phyloP scores from a whole-genome alignment of 2,329 filamentous ascomycete species.

The Verticillium dahliae region DNA sequence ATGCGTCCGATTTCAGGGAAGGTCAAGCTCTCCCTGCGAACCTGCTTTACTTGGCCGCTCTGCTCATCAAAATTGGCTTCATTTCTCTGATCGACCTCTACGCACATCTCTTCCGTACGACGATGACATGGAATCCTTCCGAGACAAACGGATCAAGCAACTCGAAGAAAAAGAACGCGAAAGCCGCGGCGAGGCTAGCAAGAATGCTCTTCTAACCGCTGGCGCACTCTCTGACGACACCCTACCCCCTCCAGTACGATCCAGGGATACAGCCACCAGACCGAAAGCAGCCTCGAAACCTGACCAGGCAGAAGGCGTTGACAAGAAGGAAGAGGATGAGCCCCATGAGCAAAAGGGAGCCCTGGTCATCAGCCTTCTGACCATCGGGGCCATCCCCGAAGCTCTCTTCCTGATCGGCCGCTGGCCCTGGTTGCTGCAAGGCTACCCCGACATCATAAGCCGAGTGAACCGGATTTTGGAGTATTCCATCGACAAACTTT shows the following conservation, averaged over 20 bases:
- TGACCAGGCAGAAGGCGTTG: constrained; percentile 16
- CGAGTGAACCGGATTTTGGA: constrained; percentile 79
- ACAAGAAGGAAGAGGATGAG: constrained; percentile 43
- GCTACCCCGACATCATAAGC: constrained; percentile 73
- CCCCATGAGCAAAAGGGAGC: constrained; percentile 81
- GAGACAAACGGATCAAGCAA: constrained; percentile 64
- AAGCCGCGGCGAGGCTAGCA: constrained; percentile 61
- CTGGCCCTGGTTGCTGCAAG: constrained; percentile 87
- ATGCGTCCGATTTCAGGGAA: constrained; percentile 72
- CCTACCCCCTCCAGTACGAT: constrained; percentile 33
- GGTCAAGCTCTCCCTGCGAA: constrained; percentile 82
- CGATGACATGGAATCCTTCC: constrained; percentile 71
- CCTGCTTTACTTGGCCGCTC: constrained; percentile 81
- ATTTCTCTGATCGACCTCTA: constrained; percentile 89
- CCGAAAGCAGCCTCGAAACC: constrained; percentile 45
- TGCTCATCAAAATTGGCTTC: constrained; percentile 95
- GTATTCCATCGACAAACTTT: constrained; percentile 73
- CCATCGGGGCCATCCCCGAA: constrained; percentile 88
- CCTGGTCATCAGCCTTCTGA: constrained; percentile 76
- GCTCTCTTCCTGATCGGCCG: constrained; percentile 85
- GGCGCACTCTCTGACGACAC: constrained; percentile 83
- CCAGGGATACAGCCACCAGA: constrained; percentile 47
- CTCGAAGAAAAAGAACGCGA: constrained; percentile 71
- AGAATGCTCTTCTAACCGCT: constrained; percentile 82
- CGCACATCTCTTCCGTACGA: constrained; percentile 81